Base-by-base conservation (phyloP, 805 yeast genomes). In the Candida khao-thaluensis region DNA sequence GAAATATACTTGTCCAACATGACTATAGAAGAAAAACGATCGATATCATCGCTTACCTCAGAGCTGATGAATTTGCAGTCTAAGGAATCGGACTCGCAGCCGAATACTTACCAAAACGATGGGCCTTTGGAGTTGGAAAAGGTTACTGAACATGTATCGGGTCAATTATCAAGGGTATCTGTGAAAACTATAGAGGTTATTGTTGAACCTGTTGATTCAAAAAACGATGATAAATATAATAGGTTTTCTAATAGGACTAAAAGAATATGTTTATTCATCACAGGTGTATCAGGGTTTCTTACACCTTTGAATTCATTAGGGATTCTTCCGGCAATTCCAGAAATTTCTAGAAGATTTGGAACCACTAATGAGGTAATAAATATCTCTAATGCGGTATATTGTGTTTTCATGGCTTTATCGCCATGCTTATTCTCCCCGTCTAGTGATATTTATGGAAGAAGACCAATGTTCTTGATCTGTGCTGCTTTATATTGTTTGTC, bases 251-350 rank as follows among this genome's bases (percentile, higher is more conserved):
- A 24, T 8, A 24, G 5, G 11, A 16, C 17, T 17, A 35, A 35
- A 23, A 32, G 25, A 7, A 15, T 43, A 5, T 23, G 17, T 11
- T 40, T 46, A 7, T 42, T 39, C 12, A 41, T 52, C 11, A 43
- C 40, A 2, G 33, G 53, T 2, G n/a, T 44, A 9, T 40, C 53
- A 8, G 59, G 71, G 34, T 69, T 71, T 41, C 49, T 71, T 22
- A 60, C 79, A 11, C 76, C 78, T 2, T 42, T 66, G 38, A 56
- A 67, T 4, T 56, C 67, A 3, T 48, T 67, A 44, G 66, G 74
- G 7, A 66, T 72, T 44, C 51, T 74, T 16, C 81, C 81, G 5
- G 78, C 79, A 2, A 70, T 74, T 9, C 59, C 73, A 1, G 63
- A 60, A 29, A 69, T 76, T 34, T 76, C 82, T 1, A 44, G 49